Percentiles rank a stretch among this genome's conserved stretches.
phyloP scores from a whole-genome alignment of 768 basidiomycete species.

The Tephrocybe sp. region DNA sequence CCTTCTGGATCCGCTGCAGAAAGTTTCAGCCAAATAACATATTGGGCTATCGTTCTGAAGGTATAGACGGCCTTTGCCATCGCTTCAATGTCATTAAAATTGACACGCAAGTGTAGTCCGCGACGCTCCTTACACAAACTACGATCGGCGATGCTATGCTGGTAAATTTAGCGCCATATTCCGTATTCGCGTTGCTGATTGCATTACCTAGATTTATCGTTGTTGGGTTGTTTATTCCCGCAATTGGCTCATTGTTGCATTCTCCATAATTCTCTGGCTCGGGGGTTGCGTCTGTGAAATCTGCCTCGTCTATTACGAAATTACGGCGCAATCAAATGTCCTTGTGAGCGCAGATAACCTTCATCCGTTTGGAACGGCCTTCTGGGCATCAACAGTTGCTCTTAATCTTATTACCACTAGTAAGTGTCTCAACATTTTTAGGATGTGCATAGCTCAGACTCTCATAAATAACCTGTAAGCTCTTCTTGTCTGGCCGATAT shows the following conservation, averaged over 20 bases:
- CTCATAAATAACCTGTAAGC: background rate
- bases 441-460: no score
- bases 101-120: no score
- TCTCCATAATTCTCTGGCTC: slow-evolving; percentile 12
- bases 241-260: background rate
- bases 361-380: slow-evolving; percentile 6
- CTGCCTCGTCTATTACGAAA: slow-evolving; percentile 10
- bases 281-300: background rate
- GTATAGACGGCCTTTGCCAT: no score
- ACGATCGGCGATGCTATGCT: slow-evolving; percentile 18
- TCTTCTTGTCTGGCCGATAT: slow-evolving; percentile 6
- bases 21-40: slow-evolving; percentile 9
- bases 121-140: slow-evolving; percentile 12
- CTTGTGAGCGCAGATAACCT: slow-evolving; percentile 12
- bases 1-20: slow-evolving; percentile 7
- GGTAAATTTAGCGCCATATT: background rate
- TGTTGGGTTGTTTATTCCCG: slow-evolving; percentile 8
- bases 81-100: no score
- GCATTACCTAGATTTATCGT: slow-evolving; percentile 5
- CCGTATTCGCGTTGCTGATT: background rate
- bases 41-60: slow-evolving; percentile 16
- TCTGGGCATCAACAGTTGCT: slow-evolving; percentile 16
- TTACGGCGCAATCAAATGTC: slow-evolving; percentile 2
- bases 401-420: slow-evolving; percentile 16
- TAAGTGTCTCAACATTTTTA: background rate